These are phyloP conservation scores for Rhododendron molle DNA, from an alignment of 148 eudicot genomes.

Conservation along the genomic window DNA sequence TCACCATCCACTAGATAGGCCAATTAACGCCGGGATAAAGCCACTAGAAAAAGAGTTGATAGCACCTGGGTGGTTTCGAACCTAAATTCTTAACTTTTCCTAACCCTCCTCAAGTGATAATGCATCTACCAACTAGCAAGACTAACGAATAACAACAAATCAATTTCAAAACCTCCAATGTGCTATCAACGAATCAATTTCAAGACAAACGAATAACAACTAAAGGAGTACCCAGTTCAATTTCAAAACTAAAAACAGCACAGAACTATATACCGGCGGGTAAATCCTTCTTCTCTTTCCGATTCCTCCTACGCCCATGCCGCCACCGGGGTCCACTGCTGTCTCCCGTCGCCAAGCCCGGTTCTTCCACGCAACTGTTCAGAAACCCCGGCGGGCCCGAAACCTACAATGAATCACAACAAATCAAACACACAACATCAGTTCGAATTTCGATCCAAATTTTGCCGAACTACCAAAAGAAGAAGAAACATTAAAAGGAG, in stretches of 20 bases:
- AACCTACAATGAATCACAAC: conserved; percentile 44
- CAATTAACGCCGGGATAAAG: neutral
- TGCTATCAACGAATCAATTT: no score
- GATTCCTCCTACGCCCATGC: conserved; percentile 47
- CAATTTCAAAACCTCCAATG: no score
- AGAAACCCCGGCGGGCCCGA: conserved; percentile 83
- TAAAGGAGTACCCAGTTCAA: neutral
- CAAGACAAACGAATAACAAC: neutral
- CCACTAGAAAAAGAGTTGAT: neutral
- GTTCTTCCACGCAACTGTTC: conserved; percentile 59
- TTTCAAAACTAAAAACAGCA: neutral
- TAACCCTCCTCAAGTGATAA: neutral
- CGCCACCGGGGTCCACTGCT: conserved; percentile 36
- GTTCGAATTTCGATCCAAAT: neutral
- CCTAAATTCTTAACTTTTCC: neutral
- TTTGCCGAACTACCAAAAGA: neutral
- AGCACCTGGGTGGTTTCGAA: neutral
- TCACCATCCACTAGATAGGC: neutral
- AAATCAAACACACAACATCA: neutral
- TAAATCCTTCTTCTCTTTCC: conserved; percentile 60
- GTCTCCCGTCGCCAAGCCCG: conserved; percentile 19
- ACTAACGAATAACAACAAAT: no score
- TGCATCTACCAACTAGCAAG: neutral
- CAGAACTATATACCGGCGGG: conserved; percentile 52
- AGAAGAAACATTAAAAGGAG: neutral